Base-by-base conservation (phyloP, 306 rosid genomes). In the Arachis hypogaea region DNA sequence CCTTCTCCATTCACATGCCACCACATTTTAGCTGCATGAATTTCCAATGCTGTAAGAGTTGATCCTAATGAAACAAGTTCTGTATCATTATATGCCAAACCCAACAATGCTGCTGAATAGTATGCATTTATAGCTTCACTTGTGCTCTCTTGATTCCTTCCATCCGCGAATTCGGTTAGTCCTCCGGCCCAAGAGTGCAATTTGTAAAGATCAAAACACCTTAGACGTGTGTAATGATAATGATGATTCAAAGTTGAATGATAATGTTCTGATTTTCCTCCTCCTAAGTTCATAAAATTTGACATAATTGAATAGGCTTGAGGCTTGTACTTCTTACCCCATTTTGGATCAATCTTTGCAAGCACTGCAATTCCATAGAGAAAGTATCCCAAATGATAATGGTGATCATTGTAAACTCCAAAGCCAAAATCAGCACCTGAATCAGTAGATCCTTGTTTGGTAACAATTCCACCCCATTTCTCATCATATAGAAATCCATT, bases 111-210 rank as follows among this genome's bases (percentile, higher is more conserved):
- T 62, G 70, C 78, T 1, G 78, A 56, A 63, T 73, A 73, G 42
- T 73, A 73, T 2, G 77, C 69, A 75, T 85, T 89, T 56, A 91
- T 83, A 0, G 95, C 97, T 72, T 91, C 97, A 14, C 95, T 87
- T 0, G 87, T 69, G 80, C 92, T 89, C 69, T 89, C 90, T 18
- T 89, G 81, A 86, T 87, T 36, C 70, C 97, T 77, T 10, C 94
- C 94, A n/a, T 91, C 87, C 3, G 80, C 83, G 40, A 42, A 75
- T 73, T 79, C 65, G 75, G 83, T 68, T 9, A 88, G 69, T 4
- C 97, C 95, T 5, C 88, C 81, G 9, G 94, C 92, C 94, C 97
- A 88, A 3, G 94, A 91, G 59, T 91, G 94, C 50, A 87, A 74
- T 59, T 81, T 85, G 18, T 81, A 88, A 18, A 78, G 71, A 68